These are phyloP conservation scores for Mercurialis annua DNA, from an alignment of 345 rosid genomes.

Conservation along the genomic window DNA sequence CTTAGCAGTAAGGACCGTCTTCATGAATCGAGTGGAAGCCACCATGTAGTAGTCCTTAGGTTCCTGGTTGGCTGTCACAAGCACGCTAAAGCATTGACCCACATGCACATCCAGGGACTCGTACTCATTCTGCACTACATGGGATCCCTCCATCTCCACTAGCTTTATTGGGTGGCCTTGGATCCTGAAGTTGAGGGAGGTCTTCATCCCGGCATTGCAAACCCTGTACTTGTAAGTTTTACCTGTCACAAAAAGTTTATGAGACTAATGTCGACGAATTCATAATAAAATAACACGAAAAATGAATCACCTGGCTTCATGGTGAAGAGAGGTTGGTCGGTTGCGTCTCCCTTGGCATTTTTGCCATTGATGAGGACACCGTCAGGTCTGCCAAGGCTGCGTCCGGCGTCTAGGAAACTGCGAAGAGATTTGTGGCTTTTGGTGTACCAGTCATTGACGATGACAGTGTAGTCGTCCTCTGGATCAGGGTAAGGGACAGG, in stretches of 20 bases:
- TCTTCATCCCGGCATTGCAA: not conserved
- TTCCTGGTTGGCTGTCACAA: not conserved
- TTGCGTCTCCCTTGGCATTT: not conserved
- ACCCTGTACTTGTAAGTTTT: slow-evolving; percentile 3
- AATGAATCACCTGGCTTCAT: slow-evolving; percentile 1
- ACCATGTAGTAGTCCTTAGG: slow-evolving; percentile 7
- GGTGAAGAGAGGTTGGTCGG: not conserved
- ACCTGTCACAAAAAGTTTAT: too few species aligned
- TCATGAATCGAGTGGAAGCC: slow-evolving; percentile 3
- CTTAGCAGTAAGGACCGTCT: not conserved
- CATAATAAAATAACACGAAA: too few species aligned
- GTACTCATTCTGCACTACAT: not conserved
- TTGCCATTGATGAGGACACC: slow-evolving; percentile 6
- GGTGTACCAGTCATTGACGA: slow-evolving; percentile 2
- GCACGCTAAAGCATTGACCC: not conserved
- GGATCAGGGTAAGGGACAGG: slow-evolving; percentile 8
- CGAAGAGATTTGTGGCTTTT: not conserved
- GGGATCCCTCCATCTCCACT: slow-evolving; percentile 6
- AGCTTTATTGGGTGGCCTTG: slow-evolving; percentile 3
- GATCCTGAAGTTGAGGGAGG: slow-evolving; percentile 1
- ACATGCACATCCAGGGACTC: slow-evolving; percentile 4
- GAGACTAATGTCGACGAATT: too few species aligned
- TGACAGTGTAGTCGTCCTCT: slow-evolving; percentile 5
- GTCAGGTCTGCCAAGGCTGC: not conserved
- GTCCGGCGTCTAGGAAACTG: not conserved